phyloP scores from a whole-genome alignment of 148 eudicot species.

The Chenopodium berlandieri region DNA sequence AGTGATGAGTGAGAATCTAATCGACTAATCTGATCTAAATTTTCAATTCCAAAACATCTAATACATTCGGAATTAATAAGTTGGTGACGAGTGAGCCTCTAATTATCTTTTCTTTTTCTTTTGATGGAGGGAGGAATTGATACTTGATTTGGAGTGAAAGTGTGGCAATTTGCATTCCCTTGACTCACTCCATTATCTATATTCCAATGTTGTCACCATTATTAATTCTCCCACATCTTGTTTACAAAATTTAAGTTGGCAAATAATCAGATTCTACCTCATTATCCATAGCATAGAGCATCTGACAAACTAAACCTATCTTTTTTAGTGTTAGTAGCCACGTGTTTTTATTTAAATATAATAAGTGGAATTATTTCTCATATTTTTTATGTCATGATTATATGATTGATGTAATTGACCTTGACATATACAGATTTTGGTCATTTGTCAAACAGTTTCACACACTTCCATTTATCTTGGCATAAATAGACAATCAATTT shows the following conservation, averaged over 20 bases:
- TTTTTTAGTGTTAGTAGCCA: not conserved
- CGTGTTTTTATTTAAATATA: not conserved
- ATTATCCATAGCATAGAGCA: conserved; percentile 11
- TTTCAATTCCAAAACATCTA: not conserved
- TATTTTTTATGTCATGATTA: not conserved
- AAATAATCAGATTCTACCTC: not conserved
- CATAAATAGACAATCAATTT: not conserved
- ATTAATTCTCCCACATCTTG: no score
- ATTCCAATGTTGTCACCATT: not conserved
- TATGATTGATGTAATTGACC: conserved; percentile 10
- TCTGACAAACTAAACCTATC: conserved; percentile 16
- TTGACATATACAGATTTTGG: not conserved
- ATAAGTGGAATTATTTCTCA: not conserved
- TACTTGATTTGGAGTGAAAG: not conserved
- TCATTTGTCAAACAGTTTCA: conserved; percentile 7
- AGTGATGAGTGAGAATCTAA: no score
- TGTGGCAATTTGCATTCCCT: not conserved
- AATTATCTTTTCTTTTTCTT: not conserved
- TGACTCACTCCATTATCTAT: conserved; percentile 2
- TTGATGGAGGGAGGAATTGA: not conserved
- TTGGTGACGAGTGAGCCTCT: not conserved
- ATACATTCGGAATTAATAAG: not conserved
- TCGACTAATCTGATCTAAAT: no score
- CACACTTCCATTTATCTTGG: not conserved
- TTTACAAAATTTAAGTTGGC: not conserved